These are phyloP conservation scores for Beauveria caledonica DNA, from an alignment of 2,329 filamentous ascomycete species.

Conservation along the genomic window DNA sequence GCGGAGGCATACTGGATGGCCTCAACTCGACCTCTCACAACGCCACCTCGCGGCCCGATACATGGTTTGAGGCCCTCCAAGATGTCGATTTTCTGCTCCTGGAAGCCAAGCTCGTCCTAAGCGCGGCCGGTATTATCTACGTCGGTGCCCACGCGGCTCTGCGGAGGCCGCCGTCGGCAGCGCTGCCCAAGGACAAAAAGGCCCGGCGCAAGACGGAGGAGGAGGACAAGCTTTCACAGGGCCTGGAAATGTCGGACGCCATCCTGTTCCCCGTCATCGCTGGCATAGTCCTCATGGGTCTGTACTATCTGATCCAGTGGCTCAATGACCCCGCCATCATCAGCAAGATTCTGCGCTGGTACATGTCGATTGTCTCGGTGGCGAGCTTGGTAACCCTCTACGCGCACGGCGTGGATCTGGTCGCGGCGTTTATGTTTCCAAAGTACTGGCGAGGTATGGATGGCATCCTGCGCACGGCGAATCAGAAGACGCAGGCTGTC, in stretches of 20 bases:
- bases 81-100: slow-evolving; percentile 36
- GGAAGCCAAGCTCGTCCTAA: slow-evolving; percentile 44
- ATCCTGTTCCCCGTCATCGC: slow-evolving; percentile 78
- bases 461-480: slow-evolving; percentile 37
- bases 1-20: slow-evolving; percentile 20
- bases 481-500: slow-evolving; percentile 32
- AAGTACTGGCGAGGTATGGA: slow-evolving; percentile 49
- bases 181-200: slow-evolving; percentile 42
- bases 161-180: slow-evolving; percentile 73
- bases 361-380: slow-evolving; percentile 75
- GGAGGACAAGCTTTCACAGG: slow-evolving; percentile 42
- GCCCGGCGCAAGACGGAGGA: slow-evolving; percentile 36
- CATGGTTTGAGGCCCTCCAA: slow-evolving; percentile 23
- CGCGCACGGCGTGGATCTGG: slow-evolving; percentile 60
- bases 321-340: slow-evolving; percentile 72
- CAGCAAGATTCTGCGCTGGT: slow-evolving; percentile 74
- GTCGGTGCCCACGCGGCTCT: slow-evolving; percentile 79
- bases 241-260: slow-evolving; percentile 62
- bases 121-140: slow-evolving; percentile 76
- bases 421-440: slow-evolving; percentile 64
- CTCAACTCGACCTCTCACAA: slow-evolving; percentile 24
- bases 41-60: slow-evolving; percentile 17
- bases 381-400: slow-evolving; percentile 66
- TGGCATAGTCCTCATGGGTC: slow-evolving; percentile 58
- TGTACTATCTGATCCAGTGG: slow-evolving; percentile 88